phyloP scores from a whole-genome alignment of 75 land plant genomes.

The Chamaecyparis obtusa region DNA sequence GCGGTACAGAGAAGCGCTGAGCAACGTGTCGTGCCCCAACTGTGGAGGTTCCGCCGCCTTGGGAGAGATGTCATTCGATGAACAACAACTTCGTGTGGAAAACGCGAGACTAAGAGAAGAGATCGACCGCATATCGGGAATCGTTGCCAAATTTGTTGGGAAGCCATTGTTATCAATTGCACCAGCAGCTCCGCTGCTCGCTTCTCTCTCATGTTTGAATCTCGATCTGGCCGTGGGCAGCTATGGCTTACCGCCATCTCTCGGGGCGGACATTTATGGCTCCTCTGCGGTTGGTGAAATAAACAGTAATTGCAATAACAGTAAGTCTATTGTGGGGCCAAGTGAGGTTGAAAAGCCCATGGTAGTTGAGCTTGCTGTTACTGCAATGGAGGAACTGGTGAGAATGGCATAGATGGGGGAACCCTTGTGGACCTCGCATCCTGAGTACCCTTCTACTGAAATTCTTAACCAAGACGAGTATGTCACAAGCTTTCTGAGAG shows the following conservation, averaged over 20 bases:
- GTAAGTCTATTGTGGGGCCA: constrained; percentile 28
- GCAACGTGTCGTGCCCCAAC: constrained; percentile 70
- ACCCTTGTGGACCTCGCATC: constrained; percentile 63
- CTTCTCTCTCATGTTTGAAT: constrained; percentile 17
- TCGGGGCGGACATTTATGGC: constrained; percentile 35
- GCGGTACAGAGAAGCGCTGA: constrained; percentile 67
- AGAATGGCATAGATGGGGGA: constrained; percentile 62
- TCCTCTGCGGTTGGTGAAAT: constrained; percentile 29
- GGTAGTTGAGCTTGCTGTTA: constrained; percentile 83
- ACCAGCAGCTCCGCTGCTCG: not conserved
- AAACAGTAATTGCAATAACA: not conserved
- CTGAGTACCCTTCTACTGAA: constrained; percentile 22
- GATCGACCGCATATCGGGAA: constrained; percentile 78
- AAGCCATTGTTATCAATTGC: constrained; percentile 40
- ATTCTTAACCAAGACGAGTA: constrained; percentile 65
- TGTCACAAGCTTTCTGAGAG: constrained; percentile 48
- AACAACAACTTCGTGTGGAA: constrained; percentile 74
- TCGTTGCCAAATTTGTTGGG: constrained; percentile 84
- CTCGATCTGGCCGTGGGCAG: constrained; percentile 29
- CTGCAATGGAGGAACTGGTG: constrained; percentile 84
- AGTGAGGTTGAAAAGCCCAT: constrained; percentile 68
- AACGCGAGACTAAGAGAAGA: constrained; percentile 75
- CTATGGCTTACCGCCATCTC: constrained; percentile 8
- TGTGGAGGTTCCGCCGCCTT: constrained; percentile 76
- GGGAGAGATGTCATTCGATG: constrained; percentile 78